Evolutionary conservation across 176 grass and related monocot genomes (phyloP), one percentile per base, ranked within the genome.

Genomic region (Juncus inflexus): DNA sequence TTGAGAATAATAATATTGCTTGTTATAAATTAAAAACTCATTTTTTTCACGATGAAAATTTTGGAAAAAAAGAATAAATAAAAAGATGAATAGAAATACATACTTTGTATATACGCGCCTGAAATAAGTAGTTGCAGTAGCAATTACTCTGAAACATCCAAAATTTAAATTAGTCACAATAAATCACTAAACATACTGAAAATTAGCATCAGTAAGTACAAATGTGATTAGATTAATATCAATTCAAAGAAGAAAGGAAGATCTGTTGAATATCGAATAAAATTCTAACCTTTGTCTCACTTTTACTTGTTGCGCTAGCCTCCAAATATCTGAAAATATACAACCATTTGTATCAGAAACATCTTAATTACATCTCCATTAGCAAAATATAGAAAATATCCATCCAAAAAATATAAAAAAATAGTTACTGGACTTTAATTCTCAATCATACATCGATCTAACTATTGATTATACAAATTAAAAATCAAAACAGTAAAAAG

Each of bases 101-200:
- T 92, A 99, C 94, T 86, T 99, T 65, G 94, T 90, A 72, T 99
- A 99, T 11, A 99, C 94, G 53, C 85, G 88, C 68, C 88, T 99
- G 75, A 99, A 89, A 78, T 99, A 99, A 76, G 94, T 86, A 60
- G 80, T 76, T 75, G 94, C 88, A 12, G 94, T 99, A 74, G 94
- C 94, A 61, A 99, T 91, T 58, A 99, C 94, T 60, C 94, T 92
- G 85, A 92, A 89, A 86, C 40, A 63, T 73, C 62, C 56, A 68
- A 60, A 15, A 71, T 14, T 70, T 65, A 57, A 58, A 51, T 42
- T 57, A 58, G 3, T 12, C 4, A 55, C 7, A 12, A 54, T 57
- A 40, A 70, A 55, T 10, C 50, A 55, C 35, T 54, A 66, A 12
- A 52, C 35, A 52, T 19, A 50, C 35, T 51, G 16, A 43, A 45